Percentiles rank a stretch among this genome's conserved stretches.
phyloP scores from a whole-genome alignment of 306 rosid species.

The Ceratonia siliqua region DNA sequence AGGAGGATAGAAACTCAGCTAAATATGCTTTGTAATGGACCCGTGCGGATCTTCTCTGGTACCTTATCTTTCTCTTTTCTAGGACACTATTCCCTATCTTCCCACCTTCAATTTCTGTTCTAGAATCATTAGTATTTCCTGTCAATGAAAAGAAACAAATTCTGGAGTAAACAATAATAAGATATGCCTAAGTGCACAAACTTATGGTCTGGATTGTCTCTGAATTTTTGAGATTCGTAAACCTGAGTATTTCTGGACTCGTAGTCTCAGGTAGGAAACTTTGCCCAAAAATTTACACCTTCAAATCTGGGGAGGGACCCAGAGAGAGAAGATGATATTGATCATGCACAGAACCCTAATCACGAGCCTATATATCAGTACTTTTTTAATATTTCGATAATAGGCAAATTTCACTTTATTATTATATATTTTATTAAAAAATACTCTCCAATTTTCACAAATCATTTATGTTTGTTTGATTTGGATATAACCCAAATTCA shows the following conservation, averaged over 20 bases:
- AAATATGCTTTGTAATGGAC: slow-evolving; percentile 47
- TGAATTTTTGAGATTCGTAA: slow-evolving; percentile 26
- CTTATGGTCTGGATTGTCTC: slow-evolving; percentile 6
- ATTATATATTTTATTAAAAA: neutral
- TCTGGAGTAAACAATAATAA: neutral
- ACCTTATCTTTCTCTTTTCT: neutral
- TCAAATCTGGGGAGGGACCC: neutral
- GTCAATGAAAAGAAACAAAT: neutral
- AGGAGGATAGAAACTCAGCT: slow-evolving; percentile 86
- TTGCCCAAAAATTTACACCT: slow-evolving; percentile 22
- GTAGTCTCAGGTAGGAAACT: slow-evolving; percentile 5
- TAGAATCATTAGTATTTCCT: neutral
- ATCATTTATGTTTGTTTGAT: neutral
- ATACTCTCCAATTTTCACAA: neutral
- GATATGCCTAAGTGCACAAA: neutral
- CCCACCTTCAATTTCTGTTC: neutral
- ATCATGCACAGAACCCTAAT: slow-evolving; percentile 41
- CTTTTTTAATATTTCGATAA: neutral
- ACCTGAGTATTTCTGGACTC: slow-evolving; percentile 29
- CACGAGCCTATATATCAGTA: slow-evolving; percentile 11
- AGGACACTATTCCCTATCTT: neutral
- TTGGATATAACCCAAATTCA: neutral
- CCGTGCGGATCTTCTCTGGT: slow-evolving; percentile 62
- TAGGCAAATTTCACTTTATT: neutral
- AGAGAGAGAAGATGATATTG: neutral